These are phyloP conservation scores for Schizothecium vesticola DNA, from an alignment of 495 filamentous ascomycete genomes.

Conservation along the genomic window DNA sequence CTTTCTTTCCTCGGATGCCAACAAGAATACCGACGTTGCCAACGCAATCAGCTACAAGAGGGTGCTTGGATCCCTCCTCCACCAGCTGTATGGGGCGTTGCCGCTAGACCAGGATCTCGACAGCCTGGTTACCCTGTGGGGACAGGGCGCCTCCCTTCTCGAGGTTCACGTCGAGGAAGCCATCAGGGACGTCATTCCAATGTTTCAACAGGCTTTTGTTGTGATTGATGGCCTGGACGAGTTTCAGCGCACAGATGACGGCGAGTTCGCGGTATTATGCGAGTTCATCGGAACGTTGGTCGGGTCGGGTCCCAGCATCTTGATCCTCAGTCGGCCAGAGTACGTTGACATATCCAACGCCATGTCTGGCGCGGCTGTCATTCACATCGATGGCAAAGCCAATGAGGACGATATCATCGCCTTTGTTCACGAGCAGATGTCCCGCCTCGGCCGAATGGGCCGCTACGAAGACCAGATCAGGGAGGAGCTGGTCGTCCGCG, in stretches of 20 bases:
- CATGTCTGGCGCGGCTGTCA: neutral
- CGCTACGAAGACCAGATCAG: neutral
- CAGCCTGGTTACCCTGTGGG: neutral
- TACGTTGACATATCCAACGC: neutral
- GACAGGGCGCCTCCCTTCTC: neutral
- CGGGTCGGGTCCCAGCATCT: neutral
- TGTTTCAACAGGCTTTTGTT: neutral
- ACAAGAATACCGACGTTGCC: neutral
- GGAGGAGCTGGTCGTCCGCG: neutral
- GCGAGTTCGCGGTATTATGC: neutral
- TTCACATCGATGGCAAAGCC: neutral
- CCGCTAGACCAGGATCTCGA: neutral
- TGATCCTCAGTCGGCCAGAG: neutral
- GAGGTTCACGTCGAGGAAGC: neutral
- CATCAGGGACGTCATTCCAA: neutral
- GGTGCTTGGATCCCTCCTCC: neutral
- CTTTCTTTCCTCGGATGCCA: neutral
- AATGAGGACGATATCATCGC: neutral
- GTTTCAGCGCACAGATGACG: neutral
- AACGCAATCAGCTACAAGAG: neutral
- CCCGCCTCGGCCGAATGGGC: neutral
- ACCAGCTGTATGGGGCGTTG: neutral
- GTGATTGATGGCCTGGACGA: neutral
- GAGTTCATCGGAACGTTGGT: neutral
- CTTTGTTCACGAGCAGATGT: neutral